These are phyloP conservation scores for Myrica gale DNA, from an alignment of 306 rosid genomes.

Conservation along the genomic window DNA sequence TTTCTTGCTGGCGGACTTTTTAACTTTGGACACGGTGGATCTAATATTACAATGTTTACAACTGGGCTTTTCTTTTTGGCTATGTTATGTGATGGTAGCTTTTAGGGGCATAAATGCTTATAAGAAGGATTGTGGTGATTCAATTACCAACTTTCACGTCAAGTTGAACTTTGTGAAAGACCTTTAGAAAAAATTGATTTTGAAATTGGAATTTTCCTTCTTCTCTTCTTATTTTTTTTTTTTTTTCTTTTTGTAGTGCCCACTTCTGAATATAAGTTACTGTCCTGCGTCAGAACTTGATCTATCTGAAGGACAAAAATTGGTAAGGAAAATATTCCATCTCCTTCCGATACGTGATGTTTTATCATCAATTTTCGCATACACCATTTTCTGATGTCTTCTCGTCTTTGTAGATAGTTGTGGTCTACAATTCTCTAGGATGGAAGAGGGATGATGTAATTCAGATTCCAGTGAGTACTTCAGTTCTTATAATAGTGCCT, in stretches of 20 bases:
- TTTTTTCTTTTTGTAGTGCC: constrained; percentile 40
- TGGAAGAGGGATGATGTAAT: constrained; percentile 50
- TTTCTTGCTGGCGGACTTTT: too few relatives aligned
- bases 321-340: constrained; percentile 36
- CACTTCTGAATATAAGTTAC: constrained; percentile 53
- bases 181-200: neutral
- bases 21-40: too few relatives aligned
- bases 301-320: constrained; percentile 46
- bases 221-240: neutral
- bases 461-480: constrained; percentile 48
- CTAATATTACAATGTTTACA: too few relatives aligned
- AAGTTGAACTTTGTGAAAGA: neutral
- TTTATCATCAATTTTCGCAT: constrained; percentile 15
- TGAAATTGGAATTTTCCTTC: neutral
- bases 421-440: constrained; percentile 58
- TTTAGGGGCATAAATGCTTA: neutral
- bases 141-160: neutral
- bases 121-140: neutral
- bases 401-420: constrained; percentile 34
- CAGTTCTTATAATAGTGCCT: constrained; percentile 17
- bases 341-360: constrained; percentile 4
- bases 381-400: constrained; percentile 20
- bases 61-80: neutral
- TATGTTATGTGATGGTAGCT: neutral
- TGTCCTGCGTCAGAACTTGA: constrained; percentile 56